Conservation (phyloP, 2,329 filamentous ascomycete genomes). For the Phoma sp. region DNA sequence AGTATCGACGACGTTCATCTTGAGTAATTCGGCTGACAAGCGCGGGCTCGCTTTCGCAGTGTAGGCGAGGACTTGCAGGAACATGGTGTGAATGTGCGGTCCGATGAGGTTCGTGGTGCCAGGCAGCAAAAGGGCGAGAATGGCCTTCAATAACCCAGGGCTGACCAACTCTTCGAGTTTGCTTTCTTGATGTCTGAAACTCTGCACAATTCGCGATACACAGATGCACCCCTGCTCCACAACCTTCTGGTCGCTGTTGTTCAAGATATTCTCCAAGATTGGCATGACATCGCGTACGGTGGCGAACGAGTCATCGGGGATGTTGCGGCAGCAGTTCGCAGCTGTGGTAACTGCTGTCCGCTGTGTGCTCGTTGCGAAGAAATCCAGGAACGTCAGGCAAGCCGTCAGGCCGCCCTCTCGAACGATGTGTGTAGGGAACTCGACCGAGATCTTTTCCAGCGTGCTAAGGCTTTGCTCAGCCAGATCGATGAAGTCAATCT, state of each 20-base stretch:
- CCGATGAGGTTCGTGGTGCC: constrained; percentile 96
- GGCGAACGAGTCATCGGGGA: constrained; percentile 89
- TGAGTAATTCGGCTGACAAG: constrained; percentile 88
- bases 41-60: constrained; percentile 87
- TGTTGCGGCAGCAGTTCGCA: constrained; percentile 97
- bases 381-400: constrained; percentile 95
- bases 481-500: constrained; percentile 96
- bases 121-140: constrained; percentile 86
- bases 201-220: constrained; percentile 94
- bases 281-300: constrained; percentile 97
- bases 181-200: constrained; percentile 86
- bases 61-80: constrained; percentile 88
- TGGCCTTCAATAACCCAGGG: constrained; percentile 81
- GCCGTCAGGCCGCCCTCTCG: constrained; percentile 93
- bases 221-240: constrained; percentile 96
- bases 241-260: constrained; percentile 93
- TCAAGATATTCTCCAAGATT: constrained; percentile 86
- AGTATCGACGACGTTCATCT: constrained; percentile 96
- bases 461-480: constrained; percentile 97
- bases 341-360: constrained; percentile 96
- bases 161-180: constrained; percentile 94
- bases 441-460: constrained; percentile 94
- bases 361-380: constrained; percentile 97
- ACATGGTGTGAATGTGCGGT: constrained; percentile 93
- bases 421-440: constrained; percentile 94